phyloP scores from a whole-genome alignment of 192 early-diverging fungal species.

The Backusella australiensis region DNA sequence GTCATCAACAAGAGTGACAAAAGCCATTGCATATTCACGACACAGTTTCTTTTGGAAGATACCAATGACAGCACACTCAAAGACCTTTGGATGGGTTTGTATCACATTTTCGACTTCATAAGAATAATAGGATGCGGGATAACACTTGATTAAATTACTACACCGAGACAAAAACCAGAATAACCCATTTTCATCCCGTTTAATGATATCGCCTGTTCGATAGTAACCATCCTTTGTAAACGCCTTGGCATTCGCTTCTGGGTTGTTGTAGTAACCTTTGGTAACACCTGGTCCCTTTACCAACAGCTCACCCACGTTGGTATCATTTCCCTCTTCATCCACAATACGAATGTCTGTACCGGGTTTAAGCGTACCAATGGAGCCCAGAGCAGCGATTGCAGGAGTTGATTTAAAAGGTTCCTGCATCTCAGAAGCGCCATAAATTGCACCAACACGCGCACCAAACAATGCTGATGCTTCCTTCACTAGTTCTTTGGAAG shows the following conservation, averaged over 20 bases:
- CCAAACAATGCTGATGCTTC: not conserved
- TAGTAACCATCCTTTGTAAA: slow-evolving; percentile 70
- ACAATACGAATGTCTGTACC: slow-evolving; percentile 36
- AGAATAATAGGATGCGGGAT: slow-evolving; percentile 64
- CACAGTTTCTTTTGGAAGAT: not conserved
- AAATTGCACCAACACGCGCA: fast-evolving
- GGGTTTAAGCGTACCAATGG: slow-evolving; percentile 31
- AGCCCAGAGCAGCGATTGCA: slow-evolving; percentile 6
- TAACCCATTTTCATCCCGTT: slow-evolving; percentile 71
- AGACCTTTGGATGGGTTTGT: slow-evolving; percentile 61
- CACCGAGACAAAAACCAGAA: slow-evolving; percentile 77
- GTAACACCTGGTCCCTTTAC: slow-evolving; percentile 75
- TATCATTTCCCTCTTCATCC: slow-evolving; percentile 41
- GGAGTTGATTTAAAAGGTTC: not conserved
- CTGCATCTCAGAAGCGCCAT: not conserved
- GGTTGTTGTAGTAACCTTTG: slow-evolving; percentile 69
- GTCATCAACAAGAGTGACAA: not conserved
- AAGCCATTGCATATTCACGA: not conserved
- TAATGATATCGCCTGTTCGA: slow-evolving; percentile 83
- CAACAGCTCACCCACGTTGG: slow-evolving; percentile 58
- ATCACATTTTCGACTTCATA: slow-evolving; percentile 77
- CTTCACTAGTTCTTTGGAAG: not conserved
- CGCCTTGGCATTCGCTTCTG: slow-evolving; percentile 54
- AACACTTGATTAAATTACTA: slow-evolving; percentile 88
- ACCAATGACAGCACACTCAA: slow-evolving; percentile 36